These are phyloP conservation scores for Dictyostelium intermedium DNA, from an alignment of 78 protist species.

Conservation along the genomic window DNA sequence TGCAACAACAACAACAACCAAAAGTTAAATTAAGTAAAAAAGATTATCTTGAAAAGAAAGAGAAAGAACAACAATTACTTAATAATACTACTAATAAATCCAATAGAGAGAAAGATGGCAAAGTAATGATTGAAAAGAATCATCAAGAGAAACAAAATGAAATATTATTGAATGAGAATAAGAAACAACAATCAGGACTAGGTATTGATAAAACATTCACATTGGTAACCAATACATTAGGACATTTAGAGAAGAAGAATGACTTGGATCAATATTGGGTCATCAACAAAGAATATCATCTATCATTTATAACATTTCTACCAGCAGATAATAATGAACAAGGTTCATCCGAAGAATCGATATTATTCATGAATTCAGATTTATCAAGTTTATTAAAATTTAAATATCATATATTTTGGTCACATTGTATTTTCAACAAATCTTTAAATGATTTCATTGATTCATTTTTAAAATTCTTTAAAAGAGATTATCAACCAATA, in stretches of 20 bases:
- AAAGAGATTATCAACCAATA: background rate
- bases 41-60: slow-evolving; percentile 6
- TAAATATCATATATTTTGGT: slow-evolving; percentile 49
- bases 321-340: slow-evolving; percentile 30
- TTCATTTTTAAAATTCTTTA: slow-evolving; percentile 19
- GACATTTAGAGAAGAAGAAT: slow-evolving; percentile 22
- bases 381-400: slow-evolving; percentile 34
- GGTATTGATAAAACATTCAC: slow-evolving; percentile 41
- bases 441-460: slow-evolving; percentile 24
- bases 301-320: slow-evolving; percentile 23
- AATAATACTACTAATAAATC: background rate
- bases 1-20: slow-evolving; percentile 7
- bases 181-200: background rate
- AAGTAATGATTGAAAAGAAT: background rate
- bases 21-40: slow-evolving; percentile 11
- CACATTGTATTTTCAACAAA: slow-evolving; percentile 10
- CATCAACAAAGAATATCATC: background rate
- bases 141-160: slow-evolving; percentile 30
- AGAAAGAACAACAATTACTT: slow-evolving; percentile 4
- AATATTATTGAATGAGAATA: background rate
- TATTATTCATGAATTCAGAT: slow-evolving; percentile 34
- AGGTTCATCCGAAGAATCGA: slow-evolving; percentile 4
- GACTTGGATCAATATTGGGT: slow-evolving; percentile 52
- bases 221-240: slow-evolving; percentile 25
- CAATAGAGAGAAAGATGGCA: slow-evolving; percentile 7